phyloP scores from a whole-genome alignment of 1,139 yeast species.

The Hyphopichia burtonii region DNA sequence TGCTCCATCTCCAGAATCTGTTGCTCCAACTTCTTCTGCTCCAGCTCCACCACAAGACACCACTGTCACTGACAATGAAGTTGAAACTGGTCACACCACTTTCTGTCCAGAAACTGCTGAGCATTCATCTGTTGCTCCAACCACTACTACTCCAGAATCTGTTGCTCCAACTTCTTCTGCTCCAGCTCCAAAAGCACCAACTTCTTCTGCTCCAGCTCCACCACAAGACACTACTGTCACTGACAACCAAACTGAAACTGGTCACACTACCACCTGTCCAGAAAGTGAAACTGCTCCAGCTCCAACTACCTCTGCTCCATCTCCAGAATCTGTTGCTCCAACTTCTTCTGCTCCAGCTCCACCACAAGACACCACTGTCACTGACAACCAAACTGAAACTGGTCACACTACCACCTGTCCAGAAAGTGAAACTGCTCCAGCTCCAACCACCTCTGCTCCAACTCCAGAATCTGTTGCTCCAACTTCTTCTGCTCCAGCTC shows the following conservation, averaged over 20 bases:
- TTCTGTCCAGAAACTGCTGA: conserved; percentile 10
- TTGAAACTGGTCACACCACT: conserved; percentile 17
- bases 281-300: conserved; percentile 1
- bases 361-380: conserved; percentile 7
- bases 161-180: conserved; percentile 4
- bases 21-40: conserved; percentile 2
- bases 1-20: conserved; percentile 1
- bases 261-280: conserved; percentile 17
- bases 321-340: conserved; percentile 8
- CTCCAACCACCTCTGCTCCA: no score
- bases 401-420: conserved; percentile 1
- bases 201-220: conserved; percentile 2
- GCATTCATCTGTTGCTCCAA: not conserved
- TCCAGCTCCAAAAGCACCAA: conserved; percentile 2
- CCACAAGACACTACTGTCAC: conserved; percentile 7
- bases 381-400: not conserved
- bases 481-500: conserved; percentile 1
- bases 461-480: conserved; percentile 6
- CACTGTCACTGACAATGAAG: conserved; percentile 12
- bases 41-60: conserved; percentile 6
- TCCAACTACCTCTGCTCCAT: conserved; percentile 1
- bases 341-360: conserved; percentile 23
- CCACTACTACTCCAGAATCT: not conserved
- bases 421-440: not conserved
- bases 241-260: conserved; percentile 14